A percentile compares a stretch with the other conserved stretches of the same genome.
These are phyloP conservation scores for Tuber calosporum DNA, from an alignment of 495 filamentous ascomycete genomes.

Conservation along the genomic window DNA sequence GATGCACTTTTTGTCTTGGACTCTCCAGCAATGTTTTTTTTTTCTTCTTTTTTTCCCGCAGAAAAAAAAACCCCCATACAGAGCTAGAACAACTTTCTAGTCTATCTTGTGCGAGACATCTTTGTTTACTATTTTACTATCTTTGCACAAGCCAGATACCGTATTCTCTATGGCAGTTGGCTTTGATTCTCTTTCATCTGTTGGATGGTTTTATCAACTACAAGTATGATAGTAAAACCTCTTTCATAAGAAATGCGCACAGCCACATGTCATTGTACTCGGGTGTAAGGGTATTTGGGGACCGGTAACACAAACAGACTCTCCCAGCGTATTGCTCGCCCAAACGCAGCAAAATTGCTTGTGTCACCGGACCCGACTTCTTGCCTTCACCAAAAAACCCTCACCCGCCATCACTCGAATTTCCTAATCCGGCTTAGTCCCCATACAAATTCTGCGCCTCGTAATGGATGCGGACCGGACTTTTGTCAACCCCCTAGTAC, in stretches of 20 bases:
- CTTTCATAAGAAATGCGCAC: not conserved
- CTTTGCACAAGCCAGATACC: not conserved
- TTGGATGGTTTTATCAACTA: not conserved
- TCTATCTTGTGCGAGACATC: not conserved
- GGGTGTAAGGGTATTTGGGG: too few relatives aligned
- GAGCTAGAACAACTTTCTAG: not conserved
- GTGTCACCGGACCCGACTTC: too few relatives aligned
- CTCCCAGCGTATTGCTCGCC: too few relatives aligned
- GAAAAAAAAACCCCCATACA: not conserved
- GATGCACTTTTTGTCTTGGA: conserved; percentile 1
- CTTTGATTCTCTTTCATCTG: not conserved
- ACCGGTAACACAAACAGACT: too few relatives aligned
- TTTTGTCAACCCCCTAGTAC: too few relatives aligned
- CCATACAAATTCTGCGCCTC: too few relatives aligned
- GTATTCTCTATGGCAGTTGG: not conserved
- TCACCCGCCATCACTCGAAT: too few relatives aligned
- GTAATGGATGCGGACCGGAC: too few relatives aligned
- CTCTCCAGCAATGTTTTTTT: not conserved
- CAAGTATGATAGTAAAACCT: not conserved
- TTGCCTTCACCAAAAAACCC: too few relatives aligned
- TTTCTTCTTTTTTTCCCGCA: not conserved
- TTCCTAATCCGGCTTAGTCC: too few relatives aligned
- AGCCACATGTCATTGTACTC: too few relatives aligned
- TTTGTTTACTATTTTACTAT: not conserved
- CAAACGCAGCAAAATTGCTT: too few relatives aligned